Conservation (phyloP, 768 basidiomycete genomes). For the Sarcodon sp. region DNA sequence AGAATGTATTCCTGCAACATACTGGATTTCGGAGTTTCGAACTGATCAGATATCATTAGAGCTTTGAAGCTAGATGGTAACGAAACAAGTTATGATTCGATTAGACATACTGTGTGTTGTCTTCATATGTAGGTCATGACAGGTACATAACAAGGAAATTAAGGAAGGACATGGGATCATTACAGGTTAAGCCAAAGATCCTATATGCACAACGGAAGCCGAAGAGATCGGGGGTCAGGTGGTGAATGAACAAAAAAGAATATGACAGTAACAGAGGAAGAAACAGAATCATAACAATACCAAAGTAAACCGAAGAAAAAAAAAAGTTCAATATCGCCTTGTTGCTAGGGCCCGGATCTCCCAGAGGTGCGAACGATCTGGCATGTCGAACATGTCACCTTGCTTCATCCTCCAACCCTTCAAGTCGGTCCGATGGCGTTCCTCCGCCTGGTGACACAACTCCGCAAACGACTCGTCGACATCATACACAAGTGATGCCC, state of each 20-base stretch:
- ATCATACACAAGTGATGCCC: constrained; percentile 68
- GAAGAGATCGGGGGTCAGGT: neutral
- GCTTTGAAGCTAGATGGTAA: no score
- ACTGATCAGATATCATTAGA: no score
- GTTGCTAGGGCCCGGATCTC: constrained; percentile 81
- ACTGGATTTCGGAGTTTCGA: no score
- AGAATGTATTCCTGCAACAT: no score
- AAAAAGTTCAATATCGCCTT: constrained; percentile 49
- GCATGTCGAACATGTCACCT: constrained; percentile 18
- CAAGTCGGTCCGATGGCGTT: constrained; percentile 74
- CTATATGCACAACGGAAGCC: neutral
- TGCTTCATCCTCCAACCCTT: constrained; percentile 52
- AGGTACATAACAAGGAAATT: no score
- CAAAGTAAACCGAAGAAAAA: neutral
- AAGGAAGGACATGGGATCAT: no score
- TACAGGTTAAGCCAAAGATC: no score
- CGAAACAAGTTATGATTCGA: no score
- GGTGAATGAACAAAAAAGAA: neutral
- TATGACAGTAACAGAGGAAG: neutral
- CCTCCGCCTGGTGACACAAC: constrained; percentile 65
- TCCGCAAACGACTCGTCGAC: constrained; percentile 65
- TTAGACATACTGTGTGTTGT: no score
- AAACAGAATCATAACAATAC: neutral
- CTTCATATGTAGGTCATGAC: neutral
- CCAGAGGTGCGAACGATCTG: constrained; percentile 55